Conservation (phyloP, 768 basidiomycete species). For the Phlebiopsis flavidoalba region DNA sequence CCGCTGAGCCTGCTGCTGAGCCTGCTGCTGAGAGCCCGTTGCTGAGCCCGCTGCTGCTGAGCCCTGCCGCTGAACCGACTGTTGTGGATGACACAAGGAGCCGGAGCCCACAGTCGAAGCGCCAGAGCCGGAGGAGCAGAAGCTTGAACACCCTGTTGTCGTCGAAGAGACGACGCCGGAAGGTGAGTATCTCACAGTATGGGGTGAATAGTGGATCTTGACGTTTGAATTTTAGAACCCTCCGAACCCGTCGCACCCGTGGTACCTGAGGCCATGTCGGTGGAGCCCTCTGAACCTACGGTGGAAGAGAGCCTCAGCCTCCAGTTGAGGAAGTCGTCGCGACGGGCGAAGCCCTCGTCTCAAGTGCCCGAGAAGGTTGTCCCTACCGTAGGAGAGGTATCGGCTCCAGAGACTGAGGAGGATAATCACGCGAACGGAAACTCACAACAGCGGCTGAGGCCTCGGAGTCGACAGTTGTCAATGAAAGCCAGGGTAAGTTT, state of each 20-base stretch:
- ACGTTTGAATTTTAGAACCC: background rate
- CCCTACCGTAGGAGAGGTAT: background rate
- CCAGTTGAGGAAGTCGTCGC: too few species aligned
- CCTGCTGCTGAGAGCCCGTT: constrained; percentile 2
- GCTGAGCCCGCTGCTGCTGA: background rate
- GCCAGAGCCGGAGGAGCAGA: background rate
- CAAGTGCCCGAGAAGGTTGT: background rate
- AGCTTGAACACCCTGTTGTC: background rate
- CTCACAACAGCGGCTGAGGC: background rate
- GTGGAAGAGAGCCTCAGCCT: too few species aligned
- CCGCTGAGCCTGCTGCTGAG: background rate
- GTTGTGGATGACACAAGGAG: background rate
- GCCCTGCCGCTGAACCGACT: background rate
- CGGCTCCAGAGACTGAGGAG: background rate
- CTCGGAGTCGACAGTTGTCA: background rate
- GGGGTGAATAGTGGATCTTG: background rate
- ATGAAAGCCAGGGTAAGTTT: constrained; percentile 1
- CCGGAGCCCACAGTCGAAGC: background rate
- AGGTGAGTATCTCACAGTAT: background rate
- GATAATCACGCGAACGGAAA: background rate
- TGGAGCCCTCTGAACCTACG: background rate
- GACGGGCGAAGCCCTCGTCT: background rate
- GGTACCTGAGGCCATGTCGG: too few species aligned
- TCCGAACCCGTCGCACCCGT: too few species aligned
- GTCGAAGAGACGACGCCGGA: background rate